Evolutionary conservation across 139 green algal species (phyloP), one percentile per base, ranked within the genome.

Genomic region (Asterochloris erici): DNA sequence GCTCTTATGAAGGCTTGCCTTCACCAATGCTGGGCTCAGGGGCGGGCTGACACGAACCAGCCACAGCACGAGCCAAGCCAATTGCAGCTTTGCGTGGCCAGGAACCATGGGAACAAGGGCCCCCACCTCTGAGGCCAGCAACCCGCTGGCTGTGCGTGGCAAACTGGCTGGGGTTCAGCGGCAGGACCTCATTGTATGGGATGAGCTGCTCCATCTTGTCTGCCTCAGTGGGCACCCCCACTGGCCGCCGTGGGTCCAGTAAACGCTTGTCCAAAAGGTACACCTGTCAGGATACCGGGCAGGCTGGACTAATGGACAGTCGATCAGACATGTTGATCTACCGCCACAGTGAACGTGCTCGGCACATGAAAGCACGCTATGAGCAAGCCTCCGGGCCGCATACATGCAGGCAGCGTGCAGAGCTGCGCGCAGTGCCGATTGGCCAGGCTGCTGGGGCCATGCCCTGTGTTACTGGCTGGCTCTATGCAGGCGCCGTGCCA

Each of bases 241-340:
- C 78, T 1, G 96, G 93, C 0, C 96, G 82, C 10, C 96, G 89
- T 0, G 96, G 96, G 84, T 99, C 96, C 27, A 98, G 76, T 68
- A 95, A 92, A 4, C 94, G 90, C 66, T 93, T 92, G 88, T 98
- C 95, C 73, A 99, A 69, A n/a, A 94, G 90, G 76, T 96, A 93
- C 77, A 99, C 88, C 90, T 98, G 90, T 68, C 47, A 23, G 11
- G 21, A 27, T 27, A 1, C 12, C 23, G 10, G 0, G 10, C 1
- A 11, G 21, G 66, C 19, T 71, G 19, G 10, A 23, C 6, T 23
- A 4, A 9, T 21, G 21, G 21, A 23, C 17, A 71, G 21, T 26
- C 21, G 60, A 13, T 24, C 10, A 11, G 2, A 19, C n/a, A 38
- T 71, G 70, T 54, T 19, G n/a, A 76, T 19, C 23, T 76, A 1